Conservation (phyloP, 306 rosid species). For the Lathyrus tuberosus region DNA sequence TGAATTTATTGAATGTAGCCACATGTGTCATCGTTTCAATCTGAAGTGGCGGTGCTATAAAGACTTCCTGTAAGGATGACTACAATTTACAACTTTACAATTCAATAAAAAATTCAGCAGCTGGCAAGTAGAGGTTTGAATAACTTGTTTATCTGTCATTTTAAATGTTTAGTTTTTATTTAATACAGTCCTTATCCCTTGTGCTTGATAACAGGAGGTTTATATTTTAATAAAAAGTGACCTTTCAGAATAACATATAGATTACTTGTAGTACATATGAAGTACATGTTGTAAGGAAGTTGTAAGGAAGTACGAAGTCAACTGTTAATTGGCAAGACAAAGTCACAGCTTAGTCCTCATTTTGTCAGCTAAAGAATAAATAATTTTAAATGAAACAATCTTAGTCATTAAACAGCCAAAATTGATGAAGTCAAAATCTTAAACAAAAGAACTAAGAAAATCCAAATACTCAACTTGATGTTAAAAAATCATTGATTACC, state of each 20-base stretch:
- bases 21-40: neutral
- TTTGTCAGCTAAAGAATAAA: conserved; percentile 2
- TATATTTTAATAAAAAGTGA: conserved; percentile 6
- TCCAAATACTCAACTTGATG: neutral
- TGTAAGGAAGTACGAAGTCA: conserved; percentile 31
- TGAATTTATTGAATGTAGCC: neutral
- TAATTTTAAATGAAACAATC: conserved; percentile 35
- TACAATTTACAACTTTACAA: neutral
- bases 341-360: conserved; percentile 26
- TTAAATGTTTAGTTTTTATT: conserved; percentile 11
- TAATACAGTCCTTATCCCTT: conserved; percentile 28
- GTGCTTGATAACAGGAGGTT: conserved; percentile 3
- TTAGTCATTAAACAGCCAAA: conserved; percentile 28
- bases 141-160: conserved; percentile 18
- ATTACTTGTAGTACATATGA: conserved; percentile 19
- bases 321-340: conserved; percentile 25
- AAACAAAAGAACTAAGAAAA: conserved; percentile 9
- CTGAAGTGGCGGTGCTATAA: neutral
- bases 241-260: conserved; percentile 4
- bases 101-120: conserved; percentile 4
- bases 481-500: conserved; percentile 45
- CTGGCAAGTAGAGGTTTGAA: conserved; percentile 16
- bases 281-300: conserved; percentile 1
- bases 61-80: neutral
- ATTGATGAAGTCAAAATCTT: conserved; percentile 16